phyloP scores from a whole-genome alignment of 2,329 filamentous ascomycete genomes.

The Colletotrichum sp. region DNA sequence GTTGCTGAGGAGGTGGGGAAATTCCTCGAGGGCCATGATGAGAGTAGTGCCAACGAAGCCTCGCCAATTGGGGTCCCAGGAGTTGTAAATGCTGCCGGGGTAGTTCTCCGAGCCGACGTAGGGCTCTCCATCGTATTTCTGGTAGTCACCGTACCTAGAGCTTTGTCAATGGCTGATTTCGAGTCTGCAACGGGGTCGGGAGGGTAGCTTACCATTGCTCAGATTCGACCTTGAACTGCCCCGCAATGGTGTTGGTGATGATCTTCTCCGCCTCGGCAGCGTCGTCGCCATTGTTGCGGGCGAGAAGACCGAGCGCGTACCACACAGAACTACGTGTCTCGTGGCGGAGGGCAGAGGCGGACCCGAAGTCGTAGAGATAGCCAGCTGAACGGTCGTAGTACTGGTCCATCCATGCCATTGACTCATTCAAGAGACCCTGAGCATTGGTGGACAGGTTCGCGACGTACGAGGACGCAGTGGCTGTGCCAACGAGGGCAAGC shows the following conservation, averaged over 20 bases:
- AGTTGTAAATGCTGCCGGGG: constrained; percentile 55
- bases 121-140: constrained; percentile 61
- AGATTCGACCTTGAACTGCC: constrained; percentile 55
- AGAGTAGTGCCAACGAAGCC: constrained; percentile 66
- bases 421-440: constrained; percentile 48
- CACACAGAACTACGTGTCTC: constrained; percentile 62
- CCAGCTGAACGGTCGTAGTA: constrained; percentile 57
- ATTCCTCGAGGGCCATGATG: constrained; percentile 65
- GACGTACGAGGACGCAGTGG: constrained; percentile 18
- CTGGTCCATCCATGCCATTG: constrained; percentile 60
- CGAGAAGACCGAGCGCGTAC: constrained; percentile 64
- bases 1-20: constrained; percentile 46
- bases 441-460: constrained; percentile 29
- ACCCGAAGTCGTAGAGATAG: constrained; percentile 57
- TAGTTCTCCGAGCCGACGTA: constrained; percentile 58
- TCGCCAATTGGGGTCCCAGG: constrained; percentile 70
- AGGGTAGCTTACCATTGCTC: constrained; percentile 56
- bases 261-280: constrained; percentile 56
- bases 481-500: constrained; percentile 5
- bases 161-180: constrained; percentile 16
- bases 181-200: not conserved
- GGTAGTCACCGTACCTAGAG: constrained; percentile 53
- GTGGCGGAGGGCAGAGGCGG: constrained; percentile 51
- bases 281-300: constrained; percentile 56
- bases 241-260: constrained; percentile 56